These are phyloP conservation scores for Cryphonectria naterciae DNA, from an alignment of 2,329 filamentous ascomycete genomes.

Conservation along the genomic window DNA sequence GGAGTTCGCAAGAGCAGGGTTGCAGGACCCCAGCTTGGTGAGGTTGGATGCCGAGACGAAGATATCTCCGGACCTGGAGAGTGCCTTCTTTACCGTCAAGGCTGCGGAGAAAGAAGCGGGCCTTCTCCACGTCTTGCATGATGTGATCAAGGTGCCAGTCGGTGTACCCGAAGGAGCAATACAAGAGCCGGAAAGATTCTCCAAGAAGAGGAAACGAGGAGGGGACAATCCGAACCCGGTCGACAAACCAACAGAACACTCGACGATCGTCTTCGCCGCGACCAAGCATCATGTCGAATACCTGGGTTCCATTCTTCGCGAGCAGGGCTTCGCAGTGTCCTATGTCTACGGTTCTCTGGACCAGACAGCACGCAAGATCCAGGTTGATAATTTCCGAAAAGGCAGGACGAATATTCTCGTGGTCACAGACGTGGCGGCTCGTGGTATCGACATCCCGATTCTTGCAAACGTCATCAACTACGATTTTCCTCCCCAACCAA, in stretches of 20 bases:
- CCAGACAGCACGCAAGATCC: slow-evolving; percentile 87
- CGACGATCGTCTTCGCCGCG: slow-evolving; percentile 91
- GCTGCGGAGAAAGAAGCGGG: slow-evolving; percentile 92
- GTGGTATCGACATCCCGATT: slow-evolving; percentile 97
- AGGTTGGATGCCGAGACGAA: slow-evolving; percentile 94
- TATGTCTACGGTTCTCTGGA: slow-evolving; percentile 95
- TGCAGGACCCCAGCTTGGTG: slow-evolving; percentile 90
- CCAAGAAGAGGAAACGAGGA: slow-evolving; percentile 75
- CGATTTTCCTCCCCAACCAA: slow-evolving; percentile 95
- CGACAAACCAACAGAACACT: slow-evolving; percentile 82
- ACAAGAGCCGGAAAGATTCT: slow-evolving; percentile 48
- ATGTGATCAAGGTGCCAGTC: slow-evolving; percentile 88
- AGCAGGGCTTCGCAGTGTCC: slow-evolving; percentile 85
- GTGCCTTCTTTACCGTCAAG: slow-evolving; percentile 92
- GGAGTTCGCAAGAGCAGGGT: slow-evolving; percentile 90
- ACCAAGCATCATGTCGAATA: slow-evolving; percentile 99
- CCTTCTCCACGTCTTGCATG: slow-evolving; percentile 83
- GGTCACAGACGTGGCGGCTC: slow-evolving; percentile 93
- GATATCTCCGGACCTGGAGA: slow-evolving; percentile 93
- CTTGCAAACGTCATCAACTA: slow-evolving; percentile 98
- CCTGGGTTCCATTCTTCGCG: slow-evolving; percentile 75
- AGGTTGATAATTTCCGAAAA: slow-evolving; percentile 86
- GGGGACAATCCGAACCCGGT: slow-evolving; percentile 56
- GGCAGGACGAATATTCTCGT: slow-evolving; percentile 89
- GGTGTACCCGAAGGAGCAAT: slow-evolving; percentile 61